Base-by-base conservation (phyloP, 768 basidiomycete genomes). In the Rhodotorula paludigena region DNA sequence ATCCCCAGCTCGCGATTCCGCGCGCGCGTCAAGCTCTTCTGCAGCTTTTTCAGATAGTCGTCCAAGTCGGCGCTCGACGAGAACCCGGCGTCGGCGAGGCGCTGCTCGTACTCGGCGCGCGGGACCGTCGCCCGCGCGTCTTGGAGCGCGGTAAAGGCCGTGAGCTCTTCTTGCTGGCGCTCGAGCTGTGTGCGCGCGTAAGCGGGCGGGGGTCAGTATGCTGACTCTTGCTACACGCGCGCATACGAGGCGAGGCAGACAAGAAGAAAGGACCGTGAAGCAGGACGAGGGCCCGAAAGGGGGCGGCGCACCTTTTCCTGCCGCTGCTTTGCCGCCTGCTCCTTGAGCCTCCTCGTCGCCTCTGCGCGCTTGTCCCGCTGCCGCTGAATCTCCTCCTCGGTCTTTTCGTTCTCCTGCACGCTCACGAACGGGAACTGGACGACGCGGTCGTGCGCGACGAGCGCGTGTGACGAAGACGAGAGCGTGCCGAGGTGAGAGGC, bases 281-380 rank as follows among this genome's bases (percentile, higher is more conserved):
- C 23, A 25, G 23, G 3, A 11, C 16, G 18, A 44, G 32, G 9
- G 55, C 7, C 3, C 15, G 41, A 44, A 18, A 25, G 32, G 3
- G 30, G 1, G 20, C 3, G 21, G 54, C 78, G 21, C 60, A 89
- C 90, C 83, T 94, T 97, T 73, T 97, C 93, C 74, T 84, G 80
- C 35, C 94, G 80, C 59, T 86, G 86, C 77, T 87, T 90, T 1
- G 89, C 88, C 35, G 92, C 90, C 73, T 93, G 84, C 77, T 97
- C 93, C 78, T 96, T 93, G 57, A 99, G 77, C 75, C 90, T 86
- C 62, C 85, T 83, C 0, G 91, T 92, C 74, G 92, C 89, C 78
- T 97, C 93, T 76, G 84, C 86, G 62, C 88, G 80, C 77, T 85
- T 87, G 78, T 97, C 92, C 2, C 87, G 81, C 44, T 86, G 83